Evolutionary conservation across 208 protist species (phyloP), one percentile per base, ranked within the genome.

Genomic region (Leptomonas pyrrhocoris): DNA sequence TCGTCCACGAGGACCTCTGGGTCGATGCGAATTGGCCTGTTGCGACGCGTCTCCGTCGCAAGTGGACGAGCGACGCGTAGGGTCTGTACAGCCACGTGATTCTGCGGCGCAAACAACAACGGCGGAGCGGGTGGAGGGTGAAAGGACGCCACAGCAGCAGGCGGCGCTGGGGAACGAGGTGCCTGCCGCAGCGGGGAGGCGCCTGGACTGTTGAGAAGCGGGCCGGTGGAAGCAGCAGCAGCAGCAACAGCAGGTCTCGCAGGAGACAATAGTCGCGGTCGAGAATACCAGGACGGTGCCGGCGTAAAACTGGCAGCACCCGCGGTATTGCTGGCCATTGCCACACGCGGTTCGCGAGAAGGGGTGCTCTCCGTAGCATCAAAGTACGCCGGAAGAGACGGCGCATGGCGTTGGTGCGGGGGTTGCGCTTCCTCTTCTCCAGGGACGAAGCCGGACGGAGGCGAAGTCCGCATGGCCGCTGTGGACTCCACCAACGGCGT

Each of bases 1-100:
- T 77, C 77, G 53, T 77, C 77, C 12, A 66, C 54, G 46, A 77
- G 64, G 3, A 74, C 19, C 8, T 38, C 53, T 2, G 79, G 74
- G 19, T 79, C 63, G 28, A 80, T 75, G n/a, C 59, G 59, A 12
- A 84, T 76, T 0, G 73, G 64, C 21, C 43, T 48, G 56, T 75
- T 78, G 40, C 73, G 78, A 7, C 68, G 68, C 46, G 19, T 43
- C 45, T 40, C 34, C 8, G 34, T 19, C 27, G 23, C 34, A 6
- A 19, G 11, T 48, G 13, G 45, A 42, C 7, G 58, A 18, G 25
- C 54, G 19, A 38, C 25, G 19, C 36, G 50, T 31, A 31, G 2
- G 27, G 25, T 25, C 5, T 3, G 7, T 21, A 48, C 4, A 19
- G 7, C 7, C 18, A 21, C 45, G 45, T 30, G 9, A 42, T 19